Evolutionary conservation across 2,329 filamentous ascomycete genomes (phyloP), one percentile per base, ranked within the genome.

Genomic region (Endothia cerciana): DNA sequence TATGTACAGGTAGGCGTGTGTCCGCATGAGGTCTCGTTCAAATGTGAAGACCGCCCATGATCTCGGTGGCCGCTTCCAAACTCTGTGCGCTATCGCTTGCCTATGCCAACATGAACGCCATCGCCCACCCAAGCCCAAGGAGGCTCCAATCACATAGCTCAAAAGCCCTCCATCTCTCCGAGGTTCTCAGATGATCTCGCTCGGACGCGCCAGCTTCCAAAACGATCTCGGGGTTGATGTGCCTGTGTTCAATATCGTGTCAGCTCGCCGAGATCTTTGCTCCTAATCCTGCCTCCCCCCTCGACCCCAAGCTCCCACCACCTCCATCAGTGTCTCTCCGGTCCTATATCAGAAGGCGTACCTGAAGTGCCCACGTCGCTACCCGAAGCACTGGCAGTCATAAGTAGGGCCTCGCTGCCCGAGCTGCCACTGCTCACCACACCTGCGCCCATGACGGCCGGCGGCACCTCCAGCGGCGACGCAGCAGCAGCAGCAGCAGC

Each of bases 191-290:
- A 64, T 8, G 3, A 64, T 38, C 41, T 66, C 65, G 7, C 45
- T 53, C 28, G 65, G 62, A 19, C 58, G 57, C n/a, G 57, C 57
- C 3, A 51, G 40, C 40, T 66, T 66, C 65, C 65, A 66, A 28
- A 66, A 58, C 5, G 65, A 66, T 25, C 62, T 64, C 13, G 61
- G 62, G 13, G 65, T 64, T 4, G 61, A 66, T 15, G 43, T 19
- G n/a, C 62, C 65, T 66, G 17, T 11, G 19, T 25, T 25, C 33
- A 11, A n/a, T 6, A 38, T 17, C 13, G 15, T 1, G 40, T 59
- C 22, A 59, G 57, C 57, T 30, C 38, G 13, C 51, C n/a, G 13
- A 4, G 28, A 11, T 17, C 28, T 55, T n/a, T 7, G 19, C 51
- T 30, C n/a, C 10, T 7, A n/a, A 13, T 28, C 10, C n/a, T 28